These are phyloP conservation scores for Nemania sp. DNA, from an alignment of 2,329 filamentous ascomycete genomes.

Conservation along the genomic window DNA sequence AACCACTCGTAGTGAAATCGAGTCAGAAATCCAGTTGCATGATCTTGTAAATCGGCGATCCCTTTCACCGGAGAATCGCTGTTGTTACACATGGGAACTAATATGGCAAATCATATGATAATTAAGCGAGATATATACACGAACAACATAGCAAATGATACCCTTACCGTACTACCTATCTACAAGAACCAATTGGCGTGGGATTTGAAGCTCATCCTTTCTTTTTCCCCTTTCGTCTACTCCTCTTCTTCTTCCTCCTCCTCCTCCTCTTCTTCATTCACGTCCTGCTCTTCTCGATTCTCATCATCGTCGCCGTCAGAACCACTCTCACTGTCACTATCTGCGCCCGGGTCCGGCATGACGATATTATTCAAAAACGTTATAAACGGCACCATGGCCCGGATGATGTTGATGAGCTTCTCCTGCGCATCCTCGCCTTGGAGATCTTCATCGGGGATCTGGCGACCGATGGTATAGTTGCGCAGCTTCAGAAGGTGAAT, in stretches of 20 bases:
- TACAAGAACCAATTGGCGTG: background rate
- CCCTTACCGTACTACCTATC: background rate
- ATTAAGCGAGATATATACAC: background rate
- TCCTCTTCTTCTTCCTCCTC: conserved; percentile 6
- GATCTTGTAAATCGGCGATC: no score
- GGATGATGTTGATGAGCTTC: conserved; percentile 66
- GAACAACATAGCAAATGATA: background rate
- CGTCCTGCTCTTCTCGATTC: conserved; percentile 22
- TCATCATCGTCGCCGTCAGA: background rate
- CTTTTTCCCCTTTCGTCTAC: background rate
- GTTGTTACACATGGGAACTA: background rate
- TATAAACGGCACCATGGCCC: conserved; percentile 76
- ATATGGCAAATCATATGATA: background rate
- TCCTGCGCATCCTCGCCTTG: conserved; percentile 65
- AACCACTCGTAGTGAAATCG: no score
- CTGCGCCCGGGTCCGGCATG: conserved; percentile 66
- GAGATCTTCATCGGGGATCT: conserved; percentile 69
- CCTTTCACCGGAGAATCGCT: background rate
- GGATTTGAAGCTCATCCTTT: conserved; percentile 2
- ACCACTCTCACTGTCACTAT: conserved; percentile 41
- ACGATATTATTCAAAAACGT: conserved; percentile 73
- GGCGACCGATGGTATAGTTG: conserved; percentile 74
- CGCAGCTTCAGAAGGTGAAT: conserved; percentile 80
- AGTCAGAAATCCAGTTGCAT: no score
- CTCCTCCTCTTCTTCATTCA: conserved; percentile 6